Evolutionary conservation across 2,329 filamentous ascomycete genomes (phyloP), one percentile per base, ranked within the genome.

Genomic region (Mycosphaerelloides madeirae): DNA sequence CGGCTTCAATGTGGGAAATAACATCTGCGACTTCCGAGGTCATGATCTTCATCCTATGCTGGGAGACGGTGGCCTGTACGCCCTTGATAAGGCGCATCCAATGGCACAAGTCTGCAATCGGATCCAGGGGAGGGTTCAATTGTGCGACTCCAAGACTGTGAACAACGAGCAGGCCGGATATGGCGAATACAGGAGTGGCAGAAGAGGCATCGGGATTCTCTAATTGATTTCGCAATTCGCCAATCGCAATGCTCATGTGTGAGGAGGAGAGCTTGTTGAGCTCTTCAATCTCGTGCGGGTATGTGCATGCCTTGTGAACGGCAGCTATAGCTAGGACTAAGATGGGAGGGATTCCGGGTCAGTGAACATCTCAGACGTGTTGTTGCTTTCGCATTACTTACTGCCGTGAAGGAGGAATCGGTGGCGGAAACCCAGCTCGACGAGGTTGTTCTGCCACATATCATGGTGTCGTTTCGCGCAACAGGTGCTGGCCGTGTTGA

Each of bases 281-380:
- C 11, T 48, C 36, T 12, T 42, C 41, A 6, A 44, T 41, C 20
- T 55, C 52, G 11, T 37, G 38, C 8, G 50, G 46, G 16, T 39
- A 42, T 18, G 48, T 37, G 8, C 31, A 40, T 4, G 53, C 53
- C 28, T 44, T 43, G 43, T 57, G 55, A 6, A 57, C 39, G 11
- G 51, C 55, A 5, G 55, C 39, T 1, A 57, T 39, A 8, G 53
- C 51, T 3, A 57, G 43, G 38, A 57, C 48, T n/a, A n/a, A n/a
- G n/a, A n/a, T n/a, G n/a, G n/a, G n/a, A n/a, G n/a, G n/a, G n/a
- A n/a, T n/a, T n/a, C n/a, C n/a, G n/a, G n/a, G n/a, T n/a, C n/a
- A n/a, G n/a, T n/a, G n/a, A n/a, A n/a, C n/a, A n/a, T n/a, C n/a
- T n/a, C n/a, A n/a, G n/a, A n/a, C n/a, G n/a, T n/a, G n/a, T n/a